Evolutionary conservation across 2,329 filamentous ascomycete species (phyloP).

Genomic region (Amesomyces nigricolor): DNA sequence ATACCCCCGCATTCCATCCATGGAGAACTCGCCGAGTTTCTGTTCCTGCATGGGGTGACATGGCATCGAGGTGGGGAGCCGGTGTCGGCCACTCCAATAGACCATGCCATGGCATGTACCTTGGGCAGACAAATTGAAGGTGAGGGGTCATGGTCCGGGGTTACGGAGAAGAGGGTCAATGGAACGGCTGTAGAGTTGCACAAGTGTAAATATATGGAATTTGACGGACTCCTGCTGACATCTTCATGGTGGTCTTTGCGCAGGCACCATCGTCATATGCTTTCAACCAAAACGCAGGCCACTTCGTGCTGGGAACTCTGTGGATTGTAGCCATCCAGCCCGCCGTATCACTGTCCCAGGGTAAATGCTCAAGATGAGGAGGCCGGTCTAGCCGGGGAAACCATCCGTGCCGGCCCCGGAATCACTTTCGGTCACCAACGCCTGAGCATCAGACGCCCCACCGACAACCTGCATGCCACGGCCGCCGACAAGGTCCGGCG

Average conservation of each 20-base stretch:
- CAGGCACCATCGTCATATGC: no score
- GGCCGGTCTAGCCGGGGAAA: no score
- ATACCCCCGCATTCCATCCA: not conserved
- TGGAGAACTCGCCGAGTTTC: not conserved
- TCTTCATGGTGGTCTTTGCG: not conserved
- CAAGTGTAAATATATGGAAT: not conserved
- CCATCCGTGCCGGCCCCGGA: not conserved
- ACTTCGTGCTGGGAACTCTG: no score
- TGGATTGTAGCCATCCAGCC: no score
- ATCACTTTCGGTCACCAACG: not conserved
- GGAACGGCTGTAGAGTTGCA: not conserved
- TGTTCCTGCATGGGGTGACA: not conserved
- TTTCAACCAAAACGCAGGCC: no score
- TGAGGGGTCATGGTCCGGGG: not conserved
- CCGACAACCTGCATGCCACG: not conserved
- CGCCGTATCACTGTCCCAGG: not conserved
- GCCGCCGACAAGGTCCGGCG: not conserved
- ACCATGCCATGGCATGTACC: not conserved
- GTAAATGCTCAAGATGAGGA: no score
- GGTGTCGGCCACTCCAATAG: conserved; percentile 1
- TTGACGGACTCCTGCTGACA: no score
- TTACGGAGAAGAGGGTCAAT: not conserved
- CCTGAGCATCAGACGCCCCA: not conserved
- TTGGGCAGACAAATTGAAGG: not conserved
- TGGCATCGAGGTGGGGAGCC: no score